These are phyloP conservation scores for Rhododendron kiyosumense DNA, from an alignment of 148 eudicot species.

Conservation along the genomic window DNA sequence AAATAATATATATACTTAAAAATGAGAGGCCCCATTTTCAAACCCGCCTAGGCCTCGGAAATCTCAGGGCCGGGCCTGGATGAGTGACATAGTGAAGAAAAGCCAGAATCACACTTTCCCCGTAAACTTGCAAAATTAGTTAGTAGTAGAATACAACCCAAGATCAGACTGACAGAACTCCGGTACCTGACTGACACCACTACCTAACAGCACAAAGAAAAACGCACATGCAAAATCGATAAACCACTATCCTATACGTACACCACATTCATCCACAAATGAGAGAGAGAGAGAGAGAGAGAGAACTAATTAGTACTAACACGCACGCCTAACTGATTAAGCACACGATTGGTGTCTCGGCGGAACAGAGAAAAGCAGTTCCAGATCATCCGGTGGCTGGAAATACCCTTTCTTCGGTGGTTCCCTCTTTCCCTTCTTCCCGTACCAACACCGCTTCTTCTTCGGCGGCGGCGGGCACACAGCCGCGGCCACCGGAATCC, in stretches of 20 bases:
- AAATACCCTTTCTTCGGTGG: neutral
- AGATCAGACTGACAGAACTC: neutral
- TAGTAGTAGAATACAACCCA: neutral
- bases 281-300: neutral
- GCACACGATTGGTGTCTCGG: neutral
- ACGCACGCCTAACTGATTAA: neutral
- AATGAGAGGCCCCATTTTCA: too few species aligned
- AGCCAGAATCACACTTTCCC: neutral
- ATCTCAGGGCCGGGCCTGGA: too few species aligned
- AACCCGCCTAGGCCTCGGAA: too few species aligned
- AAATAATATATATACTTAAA: too few species aligned
- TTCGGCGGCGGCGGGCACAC: slow-evolving; percentile 10
- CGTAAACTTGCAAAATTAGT: neutral
- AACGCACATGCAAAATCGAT: neutral
- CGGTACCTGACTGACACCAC: neutral
- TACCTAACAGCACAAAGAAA: neutral
- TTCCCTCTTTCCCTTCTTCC: neutral
- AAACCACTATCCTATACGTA: neutral
- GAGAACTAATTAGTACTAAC: neutral
- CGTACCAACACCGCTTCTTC: neutral
- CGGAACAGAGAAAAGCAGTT: neutral
- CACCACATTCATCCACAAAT: neutral
- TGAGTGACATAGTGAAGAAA: neutral
- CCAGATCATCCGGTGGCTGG: slow-evolving; percentile 8
- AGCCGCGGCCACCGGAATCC: neutral